Conservation (phyloP, 2,329 filamentous ascomycete species). For the Volutella citrinella region DNA sequence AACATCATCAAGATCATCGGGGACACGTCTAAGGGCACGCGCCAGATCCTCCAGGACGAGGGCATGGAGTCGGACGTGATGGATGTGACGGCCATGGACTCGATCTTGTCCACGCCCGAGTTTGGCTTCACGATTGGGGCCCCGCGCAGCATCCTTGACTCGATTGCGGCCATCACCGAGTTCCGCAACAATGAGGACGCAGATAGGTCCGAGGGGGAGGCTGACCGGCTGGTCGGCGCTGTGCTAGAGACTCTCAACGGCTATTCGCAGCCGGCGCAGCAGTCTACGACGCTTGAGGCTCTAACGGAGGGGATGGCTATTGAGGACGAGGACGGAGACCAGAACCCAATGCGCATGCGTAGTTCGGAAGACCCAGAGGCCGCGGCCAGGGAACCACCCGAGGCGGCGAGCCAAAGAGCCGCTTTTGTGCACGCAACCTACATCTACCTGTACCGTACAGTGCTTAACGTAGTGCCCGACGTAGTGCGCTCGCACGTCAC, state of each 20-base stretch:
- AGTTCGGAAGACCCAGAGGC: no score
- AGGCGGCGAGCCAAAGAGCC: neutral
- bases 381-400: no score
- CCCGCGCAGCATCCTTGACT: conserved; percentile 2
- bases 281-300: no score
- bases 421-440: conserved; percentile 5
- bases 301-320: no score
- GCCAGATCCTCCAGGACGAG: neutral
- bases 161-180: conserved; percentile 2
- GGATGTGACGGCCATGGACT: no score
- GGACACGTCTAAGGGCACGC: conserved; percentile 1
- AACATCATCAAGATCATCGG: conserved; percentile 5
- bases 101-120: neutral
- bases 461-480: conserved; percentile 1
- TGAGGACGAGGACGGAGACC: no score
- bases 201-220: no score
- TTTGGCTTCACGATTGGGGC: conserved; percentile 7
- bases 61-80: no score
- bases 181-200: conserved; percentile 1
- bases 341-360: no score
- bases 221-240: no score
- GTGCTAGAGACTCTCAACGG: no score
- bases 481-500: neutral
- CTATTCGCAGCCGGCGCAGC: no score
- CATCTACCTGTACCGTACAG: conserved; percentile 4